Conservation (phyloP, 2,329 filamentous ascomycete species). For the Botrytis paeoniae region DNA sequence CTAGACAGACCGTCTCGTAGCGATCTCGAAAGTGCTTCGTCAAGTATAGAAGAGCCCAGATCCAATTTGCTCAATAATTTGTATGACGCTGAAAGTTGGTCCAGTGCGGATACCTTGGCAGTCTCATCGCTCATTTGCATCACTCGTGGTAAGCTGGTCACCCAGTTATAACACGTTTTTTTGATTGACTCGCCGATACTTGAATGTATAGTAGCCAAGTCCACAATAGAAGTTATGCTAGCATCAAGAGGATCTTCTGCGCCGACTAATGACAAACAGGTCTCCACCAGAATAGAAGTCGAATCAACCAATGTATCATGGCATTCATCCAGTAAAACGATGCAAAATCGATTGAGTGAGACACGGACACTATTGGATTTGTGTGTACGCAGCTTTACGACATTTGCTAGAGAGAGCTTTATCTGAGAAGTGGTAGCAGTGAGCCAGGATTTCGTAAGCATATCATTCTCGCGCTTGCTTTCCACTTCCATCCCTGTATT, state of each 20-base stretch:
- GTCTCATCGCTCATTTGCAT: conserved; percentile 83
- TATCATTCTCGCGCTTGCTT: conserved; percentile 40
- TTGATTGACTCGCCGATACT: conserved; percentile 64
- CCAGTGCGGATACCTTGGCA: conserved; percentile 68
- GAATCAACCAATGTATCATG: conserved; percentile 68
- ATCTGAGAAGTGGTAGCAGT: conserved; percentile 77
- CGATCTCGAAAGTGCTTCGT: conserved; percentile 63
- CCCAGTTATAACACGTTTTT: conserved; percentile 74
- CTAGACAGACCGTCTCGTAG: conserved; percentile 69
- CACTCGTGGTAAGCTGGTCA: conserved; percentile 72
- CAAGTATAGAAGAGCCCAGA: conserved; percentile 62
- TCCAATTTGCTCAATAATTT: conserved; percentile 61
- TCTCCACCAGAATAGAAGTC: conserved; percentile 72
- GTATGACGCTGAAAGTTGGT: conserved; percentile 73
- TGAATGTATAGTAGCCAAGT: conserved; percentile 61
- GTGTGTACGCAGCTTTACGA: conserved; percentile 72
- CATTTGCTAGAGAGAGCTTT: conserved; percentile 74
- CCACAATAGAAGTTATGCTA: conserved; percentile 49
- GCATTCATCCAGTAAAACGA: conserved; percentile 76
- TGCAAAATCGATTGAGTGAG: conserved; percentile 67
- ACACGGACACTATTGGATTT: conserved; percentile 65
- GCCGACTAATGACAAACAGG: conserved; percentile 66
- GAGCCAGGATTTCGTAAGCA: conserved; percentile 59
- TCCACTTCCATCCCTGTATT: conserved; percentile 30
- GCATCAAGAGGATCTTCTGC: conserved; percentile 41